These are phyloP conservation scores for Suhomyces taliae DNA, from an alignment of 1,139 yeast genomes.

Conservation along the genomic window DNA sequence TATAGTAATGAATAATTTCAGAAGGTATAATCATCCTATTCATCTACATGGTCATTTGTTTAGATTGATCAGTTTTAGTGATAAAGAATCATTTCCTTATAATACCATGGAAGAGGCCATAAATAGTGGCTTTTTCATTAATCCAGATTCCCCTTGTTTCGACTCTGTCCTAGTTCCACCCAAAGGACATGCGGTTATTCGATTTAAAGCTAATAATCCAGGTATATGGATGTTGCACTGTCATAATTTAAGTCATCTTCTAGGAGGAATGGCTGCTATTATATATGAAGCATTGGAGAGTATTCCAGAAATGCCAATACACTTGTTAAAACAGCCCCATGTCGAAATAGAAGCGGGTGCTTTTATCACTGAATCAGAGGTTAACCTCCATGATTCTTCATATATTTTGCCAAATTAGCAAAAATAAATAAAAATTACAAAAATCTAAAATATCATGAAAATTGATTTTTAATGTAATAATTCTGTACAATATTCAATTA, in stretches of 20 bases:
- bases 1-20: conserved; percentile 27
- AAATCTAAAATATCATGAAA: neutral
- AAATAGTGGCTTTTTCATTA: conserved; percentile 16
- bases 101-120: conserved; percentile 25
- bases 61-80: conserved; percentile 26
- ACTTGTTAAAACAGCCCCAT: conserved; percentile 8
- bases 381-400: neutral
- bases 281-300: conserved; percentile 25
- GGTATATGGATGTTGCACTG: conserved; percentile 32
- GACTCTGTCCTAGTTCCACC: conserved; percentile 29
- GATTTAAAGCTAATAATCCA: conserved; percentile 21
- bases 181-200: conserved; percentile 28
- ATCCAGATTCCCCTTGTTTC: conserved; percentile 23
- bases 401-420: neutral
- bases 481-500: no score
- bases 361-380: neutral
- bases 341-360: neutral
- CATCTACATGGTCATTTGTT: conserved; percentile 40
- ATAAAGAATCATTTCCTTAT: conserved; percentile 22
- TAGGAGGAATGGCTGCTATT: conserved; percentile 39
- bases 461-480: neutral
- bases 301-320: conserved; percentile 17
- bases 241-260: conserved; percentile 36
- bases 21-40: conserved; percentile 31
- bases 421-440: neutral